Conservation (phyloP, 2,329 filamentous ascomycete species). For the Fusarium tuaranense region DNA sequence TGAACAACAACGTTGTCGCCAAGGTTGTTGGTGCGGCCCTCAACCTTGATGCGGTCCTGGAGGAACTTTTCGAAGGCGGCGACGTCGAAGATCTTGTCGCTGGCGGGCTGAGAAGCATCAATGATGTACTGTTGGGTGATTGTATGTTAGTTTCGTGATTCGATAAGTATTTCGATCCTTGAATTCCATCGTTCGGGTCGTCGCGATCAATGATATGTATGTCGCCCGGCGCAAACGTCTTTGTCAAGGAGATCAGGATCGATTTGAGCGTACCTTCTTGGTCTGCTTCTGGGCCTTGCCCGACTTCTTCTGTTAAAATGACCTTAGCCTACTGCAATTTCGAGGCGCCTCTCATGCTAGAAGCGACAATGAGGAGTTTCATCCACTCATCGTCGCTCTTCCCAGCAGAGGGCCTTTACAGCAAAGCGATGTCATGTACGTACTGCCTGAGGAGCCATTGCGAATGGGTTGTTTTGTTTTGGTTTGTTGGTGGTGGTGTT, state of each 20-base stretch:
- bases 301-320: conserved; percentile 73
- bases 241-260: not conserved
- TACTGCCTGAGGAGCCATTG: conserved; percentile 93
- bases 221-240: not conserved
- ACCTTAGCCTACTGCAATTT: conserved; percentile 95
- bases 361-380: not conserved
- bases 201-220: not conserved
- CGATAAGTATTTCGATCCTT: not conserved
- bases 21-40: conserved; percentile 97
- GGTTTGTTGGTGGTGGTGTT: conserved; percentile 40
- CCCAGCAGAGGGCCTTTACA: conserved; percentile 73
- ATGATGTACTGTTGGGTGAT: conserved; percentile 83
- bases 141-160: conserved; percentile 24
- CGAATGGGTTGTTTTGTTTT: conserved; percentile 52
- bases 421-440: conserved; percentile 91
- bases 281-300: conserved; percentile 82
- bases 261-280: conserved; percentile 75
- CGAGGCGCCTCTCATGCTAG: conserved; percentile 33
- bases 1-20: conserved; percentile 92
- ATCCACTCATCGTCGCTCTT: not conserved
- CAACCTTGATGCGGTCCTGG: conserved; percentile 99
- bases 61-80: conserved; percentile 99
- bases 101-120: conserved; percentile 97
- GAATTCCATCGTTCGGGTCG: not conserved
- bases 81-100: conserved; percentile 99